phyloP scores from a whole-genome alignment of 2,329 filamentous ascomycete genomes.

The Xylaria sp. region DNA sequence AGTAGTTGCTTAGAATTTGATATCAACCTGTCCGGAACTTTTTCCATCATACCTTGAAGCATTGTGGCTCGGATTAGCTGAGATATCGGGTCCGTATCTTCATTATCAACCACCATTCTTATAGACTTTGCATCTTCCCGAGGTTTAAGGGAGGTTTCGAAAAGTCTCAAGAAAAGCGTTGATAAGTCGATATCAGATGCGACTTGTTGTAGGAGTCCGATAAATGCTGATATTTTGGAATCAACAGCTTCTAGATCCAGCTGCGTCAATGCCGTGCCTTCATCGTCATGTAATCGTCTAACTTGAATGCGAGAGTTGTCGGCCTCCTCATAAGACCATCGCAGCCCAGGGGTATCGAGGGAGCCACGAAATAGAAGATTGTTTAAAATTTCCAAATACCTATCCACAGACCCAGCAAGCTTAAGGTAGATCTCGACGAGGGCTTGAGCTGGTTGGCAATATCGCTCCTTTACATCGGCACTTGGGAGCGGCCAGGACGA shows the following conservation, averaged over 20 bases:
- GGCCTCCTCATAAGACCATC: conserved; percentile 65
- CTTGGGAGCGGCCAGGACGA: conserved; percentile 60
- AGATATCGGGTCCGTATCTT: conserved; percentile 53
- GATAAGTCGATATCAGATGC: conserved; percentile 68
- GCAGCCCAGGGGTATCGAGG: conserved; percentile 42
- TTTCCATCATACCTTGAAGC: conserved; percentile 73
- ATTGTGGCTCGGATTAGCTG: conserved; percentile 69
- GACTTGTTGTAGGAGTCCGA: conserved; percentile 61
- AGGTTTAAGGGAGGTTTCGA: conserved; percentile 67
- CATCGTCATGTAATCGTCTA: conserved; percentile 48
- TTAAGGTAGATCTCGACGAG: conserved; percentile 68
- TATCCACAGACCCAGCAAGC: conserved; percentile 63
- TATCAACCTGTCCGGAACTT: conserved; percentile 71
- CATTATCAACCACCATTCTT: conserved; percentile 46
- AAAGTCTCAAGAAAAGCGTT: conserved; percentile 68
- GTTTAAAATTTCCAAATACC: conserved; percentile 60
- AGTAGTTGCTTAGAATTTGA: conserved; percentile 72
- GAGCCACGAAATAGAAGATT: conserved; percentile 68
- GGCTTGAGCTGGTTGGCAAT: conserved; percentile 58
- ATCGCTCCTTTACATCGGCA: conserved; percentile 52
- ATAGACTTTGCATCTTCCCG: conserved; percentile 43
- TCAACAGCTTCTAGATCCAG: conserved; percentile 60
- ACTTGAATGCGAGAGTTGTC: conserved; percentile 64
- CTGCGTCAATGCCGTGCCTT: conserved; percentile 34
- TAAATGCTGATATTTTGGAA: conserved; percentile 59